Base-by-base conservation (phyloP, 768 basidiomycete species). In the Pleurotus tuber-regium region DNA sequence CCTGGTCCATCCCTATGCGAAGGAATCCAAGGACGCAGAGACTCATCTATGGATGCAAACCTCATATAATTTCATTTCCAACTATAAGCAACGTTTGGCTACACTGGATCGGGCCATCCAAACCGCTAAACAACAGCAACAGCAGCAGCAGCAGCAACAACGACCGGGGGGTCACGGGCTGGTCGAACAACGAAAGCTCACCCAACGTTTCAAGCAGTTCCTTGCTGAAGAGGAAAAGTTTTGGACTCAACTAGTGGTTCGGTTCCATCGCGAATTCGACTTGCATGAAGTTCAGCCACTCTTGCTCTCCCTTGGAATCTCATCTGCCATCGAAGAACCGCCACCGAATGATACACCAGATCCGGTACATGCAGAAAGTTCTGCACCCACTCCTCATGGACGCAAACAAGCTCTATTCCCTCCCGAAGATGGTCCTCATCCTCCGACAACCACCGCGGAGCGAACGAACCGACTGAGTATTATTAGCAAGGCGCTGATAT, bases 11-110 rank as follows among this genome's bases (percentile, higher is more conserved):
- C 86, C 89, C 1, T 81, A 78, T 59, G 76, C 86, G 36, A 79
- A 76, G 43, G 88, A 91, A 66, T 83, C 86, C 42, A 84, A 85
- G 63, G 87, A 91, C 70, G 82, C 81, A 35, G 89, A 93, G 63
- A 88, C 79, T 25, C 84, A 88, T 57, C 78, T 96, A 7, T 96
- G 93, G 92, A 90, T 93, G 83, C 87, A 92, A 63, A 95, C 93
- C 0, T 89, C 90, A 30, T 89, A 96, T 68, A 76, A 81, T 31
- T 82, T 92, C 69, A 96, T 96, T 56, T 72, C 86, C 12, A 75
- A 79, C 19, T 95, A 92, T 75, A 93, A 94, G 66, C 79, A 86
- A 55, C 82, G 76, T 41, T 80, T 95, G 60, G 68, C 82, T 35
- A 66, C 73, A 0, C 76, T 92, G 49, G 90, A 93, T 70, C 80